Evolutionary conservation across 176 grass and related monocot species (phyloP).

Genomic region (Thinopyrum elongatum): DNA sequence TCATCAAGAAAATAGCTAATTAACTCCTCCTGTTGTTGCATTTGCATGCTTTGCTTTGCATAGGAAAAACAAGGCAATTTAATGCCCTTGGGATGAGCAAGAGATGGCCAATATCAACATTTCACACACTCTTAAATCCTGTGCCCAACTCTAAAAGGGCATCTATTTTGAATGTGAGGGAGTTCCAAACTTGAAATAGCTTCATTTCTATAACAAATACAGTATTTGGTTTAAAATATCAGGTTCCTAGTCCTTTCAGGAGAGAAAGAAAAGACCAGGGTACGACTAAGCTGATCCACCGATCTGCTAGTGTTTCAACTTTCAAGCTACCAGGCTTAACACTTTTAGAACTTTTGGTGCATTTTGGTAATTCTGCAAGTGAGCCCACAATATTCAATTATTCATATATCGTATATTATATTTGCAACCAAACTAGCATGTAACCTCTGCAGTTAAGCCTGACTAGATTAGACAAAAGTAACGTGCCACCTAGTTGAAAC

Average conservation of each 20-base stretch:
- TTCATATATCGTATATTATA: neutral
- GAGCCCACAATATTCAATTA: neutral
- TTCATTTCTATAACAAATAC: neutral
- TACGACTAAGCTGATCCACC: neutral
- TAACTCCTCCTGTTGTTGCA: neutral
- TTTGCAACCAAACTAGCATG: neutral
- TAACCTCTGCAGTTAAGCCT: neutral
- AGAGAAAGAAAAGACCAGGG: neutral
- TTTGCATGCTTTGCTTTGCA: neutral
- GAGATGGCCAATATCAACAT: neutral
- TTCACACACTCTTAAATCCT: neutral
- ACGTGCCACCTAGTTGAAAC: neutral
- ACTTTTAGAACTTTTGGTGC: neutral
- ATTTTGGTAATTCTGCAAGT: neutral
- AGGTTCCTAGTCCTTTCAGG: neutral
- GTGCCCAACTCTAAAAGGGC: neutral
- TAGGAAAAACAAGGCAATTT: neutral
- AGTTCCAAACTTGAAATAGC: neutral
- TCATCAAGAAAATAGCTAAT: neutral
- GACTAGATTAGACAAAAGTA: neutral
- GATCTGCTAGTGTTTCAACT: constrained; percentile 7
- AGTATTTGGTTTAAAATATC: neutral
- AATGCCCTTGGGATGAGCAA: neutral
- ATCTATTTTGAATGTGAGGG: neutral
- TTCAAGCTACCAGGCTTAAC: neutral